Conservation (phyloP, 345 rosid species). For the Sisymbrium irio region DNA sequence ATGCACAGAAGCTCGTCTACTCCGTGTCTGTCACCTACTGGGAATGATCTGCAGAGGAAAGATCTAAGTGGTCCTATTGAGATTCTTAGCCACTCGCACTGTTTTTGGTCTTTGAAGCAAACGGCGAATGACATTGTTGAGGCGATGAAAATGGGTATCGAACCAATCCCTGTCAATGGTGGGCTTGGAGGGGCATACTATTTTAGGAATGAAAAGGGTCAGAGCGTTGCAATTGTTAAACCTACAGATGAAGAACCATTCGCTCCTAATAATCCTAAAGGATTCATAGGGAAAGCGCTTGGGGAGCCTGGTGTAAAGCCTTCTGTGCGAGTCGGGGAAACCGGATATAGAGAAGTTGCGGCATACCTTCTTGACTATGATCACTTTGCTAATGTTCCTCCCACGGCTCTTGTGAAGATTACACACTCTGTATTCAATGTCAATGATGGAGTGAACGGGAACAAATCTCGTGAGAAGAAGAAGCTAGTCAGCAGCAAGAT, state of each 20-base stretch:
- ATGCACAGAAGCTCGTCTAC: slow-evolving; percentile 61
- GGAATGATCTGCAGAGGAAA: slow-evolving; percentile 46
- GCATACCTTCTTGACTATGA: slow-evolving; percentile 67
- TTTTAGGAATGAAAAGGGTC: slow-evolving; percentile 54
- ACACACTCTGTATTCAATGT: slow-evolving; percentile 62
- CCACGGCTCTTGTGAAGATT: slow-evolving; percentile 66
- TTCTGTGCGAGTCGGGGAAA: slow-evolving; percentile 74
- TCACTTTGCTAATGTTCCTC: slow-evolving; percentile 68
- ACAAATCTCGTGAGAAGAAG: slow-evolving; percentile 41
- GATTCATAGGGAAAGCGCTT: slow-evolving; percentile 65
- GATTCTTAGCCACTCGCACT: slow-evolving; percentile 46
- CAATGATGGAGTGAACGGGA: slow-evolving; percentile 56
- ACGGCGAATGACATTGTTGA: slow-evolving; percentile 42
- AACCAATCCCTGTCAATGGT: slow-evolving; percentile 45
- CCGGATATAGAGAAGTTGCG: slow-evolving; percentile 70
- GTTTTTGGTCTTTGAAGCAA: slow-evolving; percentile 38
- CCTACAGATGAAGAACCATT: slow-evolving; percentile 82
- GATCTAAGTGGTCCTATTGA: slow-evolving; percentile 56
- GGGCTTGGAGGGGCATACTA: slow-evolving; percentile 69
- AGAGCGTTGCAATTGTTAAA: slow-evolving; percentile 64
- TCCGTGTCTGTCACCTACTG: slow-evolving; percentile 59
- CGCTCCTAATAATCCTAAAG: slow-evolving; percentile 87
- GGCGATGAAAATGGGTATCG: slow-evolving; percentile 54
- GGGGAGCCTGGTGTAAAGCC: slow-evolving; percentile 74
- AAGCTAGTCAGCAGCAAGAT: slow-evolving; percentile 59